phyloP scores from a whole-genome alignment of 78 protist genomes.

The Dictyostelium citrinum region DNA sequence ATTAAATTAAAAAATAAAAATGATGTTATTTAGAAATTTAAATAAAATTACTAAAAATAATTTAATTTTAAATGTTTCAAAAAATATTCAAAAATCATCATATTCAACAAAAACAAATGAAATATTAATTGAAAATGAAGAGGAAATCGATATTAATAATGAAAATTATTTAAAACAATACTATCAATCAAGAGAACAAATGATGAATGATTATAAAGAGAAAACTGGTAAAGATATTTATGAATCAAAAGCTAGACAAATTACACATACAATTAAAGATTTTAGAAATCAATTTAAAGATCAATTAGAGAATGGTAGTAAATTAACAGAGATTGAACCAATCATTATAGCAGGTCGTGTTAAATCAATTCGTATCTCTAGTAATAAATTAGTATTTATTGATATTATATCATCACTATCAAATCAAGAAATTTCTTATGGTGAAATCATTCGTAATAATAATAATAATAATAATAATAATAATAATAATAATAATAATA shows the following conservation, averaged over 20 bases:
- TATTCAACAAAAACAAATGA: background rate
- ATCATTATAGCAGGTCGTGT: slow-evolving; percentile 79
- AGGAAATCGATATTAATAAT: background rate
- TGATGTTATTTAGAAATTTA: background rate
- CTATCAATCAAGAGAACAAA: slow-evolving; percentile 25
- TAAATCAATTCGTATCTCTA: slow-evolving; percentile 38
- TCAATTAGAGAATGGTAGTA: background rate
- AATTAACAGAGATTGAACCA: background rate
- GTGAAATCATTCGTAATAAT: background rate
- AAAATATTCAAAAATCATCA: background rate
- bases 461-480: background rate
- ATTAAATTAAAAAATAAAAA: background rate
- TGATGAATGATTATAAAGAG: slow-evolving; percentile 19
- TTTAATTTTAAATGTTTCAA: background rate
- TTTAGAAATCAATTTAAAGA: slow-evolving; percentile 22
- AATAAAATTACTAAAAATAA: background rate
- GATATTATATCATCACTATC: slow-evolving; percentile 41
- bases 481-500: slow-evolving; percentile 87
- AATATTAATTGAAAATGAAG: background rate
- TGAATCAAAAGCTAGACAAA: slow-evolving; percentile 7
- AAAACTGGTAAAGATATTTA: slow-evolving; percentile 31
- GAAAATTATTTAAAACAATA: slow-evolving; percentile 1
- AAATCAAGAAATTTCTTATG: slow-evolving; percentile 47
- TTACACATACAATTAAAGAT: background rate
- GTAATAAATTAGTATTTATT: slow-evolving; percentile 51